A percentile compares a stretch with the other conserved stretches of the same genome.
These are phyloP conservation scores for Flaveria floridana DNA, from an alignment of 140 eudicot species.

Conservation along the genomic window DNA sequence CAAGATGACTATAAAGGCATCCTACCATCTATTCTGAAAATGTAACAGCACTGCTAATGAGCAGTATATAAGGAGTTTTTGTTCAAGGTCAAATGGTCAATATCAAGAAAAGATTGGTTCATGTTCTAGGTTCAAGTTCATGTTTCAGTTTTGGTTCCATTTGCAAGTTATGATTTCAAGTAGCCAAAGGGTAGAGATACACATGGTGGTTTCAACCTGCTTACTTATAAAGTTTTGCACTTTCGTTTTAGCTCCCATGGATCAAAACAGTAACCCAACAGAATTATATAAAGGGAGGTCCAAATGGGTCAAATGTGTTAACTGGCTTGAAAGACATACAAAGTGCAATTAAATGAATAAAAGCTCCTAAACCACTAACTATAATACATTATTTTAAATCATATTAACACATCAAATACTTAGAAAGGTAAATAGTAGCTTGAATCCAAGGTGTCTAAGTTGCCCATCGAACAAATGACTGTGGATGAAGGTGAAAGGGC, in stretches of 20 bases:
- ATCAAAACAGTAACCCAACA: neutral
- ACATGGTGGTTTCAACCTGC: neutral
- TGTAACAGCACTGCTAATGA: neutral
- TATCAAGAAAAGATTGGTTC: neutral
- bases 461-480: neutral
- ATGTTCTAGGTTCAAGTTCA: neutral
- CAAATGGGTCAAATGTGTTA: neutral
- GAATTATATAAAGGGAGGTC: neutral
- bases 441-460: neutral
- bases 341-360: no score
- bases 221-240: neutral
- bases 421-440: neutral
- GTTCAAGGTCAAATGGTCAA: neutral
- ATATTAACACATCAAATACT: no score
- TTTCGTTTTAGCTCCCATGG: neutral
- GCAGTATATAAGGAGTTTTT: neutral
- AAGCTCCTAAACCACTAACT: no score
- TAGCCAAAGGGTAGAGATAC: neutral
- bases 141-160: slow-evolving; percentile 2
- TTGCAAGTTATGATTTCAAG: neutral
- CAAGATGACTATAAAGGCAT: slow-evolving; percentile 1
- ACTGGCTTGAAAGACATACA: neutral
- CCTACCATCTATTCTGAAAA: neutral
- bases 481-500: neutral
- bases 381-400: no score